Percentiles rank a stretch among this genome's conserved stretches.
Conservation (phyloP, 2,329 filamentous ascomycete genomes). For the Zymoseptoria passerinii region DNA sequence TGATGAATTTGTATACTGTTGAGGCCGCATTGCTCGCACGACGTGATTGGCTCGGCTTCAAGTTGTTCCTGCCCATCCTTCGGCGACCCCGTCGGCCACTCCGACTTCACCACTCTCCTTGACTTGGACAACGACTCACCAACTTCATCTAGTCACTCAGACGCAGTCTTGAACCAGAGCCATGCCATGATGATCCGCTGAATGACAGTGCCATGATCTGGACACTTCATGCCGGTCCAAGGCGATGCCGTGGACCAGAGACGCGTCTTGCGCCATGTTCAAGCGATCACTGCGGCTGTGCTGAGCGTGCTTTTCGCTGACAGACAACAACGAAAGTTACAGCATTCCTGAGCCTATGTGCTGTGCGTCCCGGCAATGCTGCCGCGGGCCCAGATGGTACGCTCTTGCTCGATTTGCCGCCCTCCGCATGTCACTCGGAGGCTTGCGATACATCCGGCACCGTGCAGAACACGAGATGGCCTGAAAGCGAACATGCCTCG, state of each 20-base stretch:
- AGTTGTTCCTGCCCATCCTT: background rate
- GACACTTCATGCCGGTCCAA: background rate
- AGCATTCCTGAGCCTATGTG: background rate
- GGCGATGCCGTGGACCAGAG: background rate
- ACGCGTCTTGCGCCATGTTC: background rate
- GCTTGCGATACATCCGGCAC: background rate
- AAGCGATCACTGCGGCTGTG: background rate
- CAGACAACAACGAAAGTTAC: background rate
- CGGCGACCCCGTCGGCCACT: background rate
- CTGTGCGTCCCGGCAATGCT: background rate
- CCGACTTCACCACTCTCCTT: background rate
- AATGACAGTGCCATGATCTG: background rate
- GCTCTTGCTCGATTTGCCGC: background rate
- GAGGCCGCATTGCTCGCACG: background rate
- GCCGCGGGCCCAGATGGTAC: no score
- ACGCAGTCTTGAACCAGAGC: background rate
- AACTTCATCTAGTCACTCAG: background rate
- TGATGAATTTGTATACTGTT: background rate
- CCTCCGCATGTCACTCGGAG: no score
- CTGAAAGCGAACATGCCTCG: background rate
- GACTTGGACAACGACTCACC: background rate
- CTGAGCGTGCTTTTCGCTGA: background rate
- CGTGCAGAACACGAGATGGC: background rate
- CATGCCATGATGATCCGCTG: background rate
- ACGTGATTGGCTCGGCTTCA: background rate